phyloP scores from a whole-genome alignment of 768 basidiomycete species.

The Boletus rubroflammeus region DNA sequence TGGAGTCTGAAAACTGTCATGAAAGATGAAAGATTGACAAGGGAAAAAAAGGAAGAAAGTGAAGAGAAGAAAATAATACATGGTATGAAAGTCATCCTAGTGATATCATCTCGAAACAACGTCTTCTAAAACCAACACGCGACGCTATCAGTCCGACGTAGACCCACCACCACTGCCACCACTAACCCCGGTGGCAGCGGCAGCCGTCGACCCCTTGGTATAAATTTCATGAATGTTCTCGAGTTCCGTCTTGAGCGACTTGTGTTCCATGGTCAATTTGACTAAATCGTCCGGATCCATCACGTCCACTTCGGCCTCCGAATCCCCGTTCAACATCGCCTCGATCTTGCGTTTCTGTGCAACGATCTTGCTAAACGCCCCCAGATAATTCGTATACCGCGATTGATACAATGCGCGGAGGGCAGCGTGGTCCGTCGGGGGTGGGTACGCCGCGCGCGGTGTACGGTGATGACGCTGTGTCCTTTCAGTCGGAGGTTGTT shows the following conservation, averaged over 20 bases:
- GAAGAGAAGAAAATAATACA: too few species aligned
- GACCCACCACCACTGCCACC: constrained; percentile 1
- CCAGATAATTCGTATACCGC: constrained; percentile 51
- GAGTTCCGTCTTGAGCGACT: constrained; percentile 49
- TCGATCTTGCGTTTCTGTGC: constrained; percentile 52
- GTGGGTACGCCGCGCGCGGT: constrained; percentile 31
- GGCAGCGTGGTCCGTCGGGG: constrained; percentile 46
- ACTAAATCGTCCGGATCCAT: constrained; percentile 52
- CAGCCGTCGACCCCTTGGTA: constrained; percentile 14
- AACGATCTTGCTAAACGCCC: constrained; percentile 43
- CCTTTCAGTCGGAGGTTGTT: constrained; percentile 15
- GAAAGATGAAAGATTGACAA: background rate
- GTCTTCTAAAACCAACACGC: background rate
- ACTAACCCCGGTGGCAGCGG: background rate
- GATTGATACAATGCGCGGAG: constrained; percentile 52
- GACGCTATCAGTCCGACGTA: constrained; percentile 10
- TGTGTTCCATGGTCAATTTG: constrained; percentile 43
- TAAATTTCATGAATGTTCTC: constrained; percentile 45
- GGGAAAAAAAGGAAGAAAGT: background rate
- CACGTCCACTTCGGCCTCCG: constrained; percentile 52
- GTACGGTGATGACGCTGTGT: constrained; percentile 23
- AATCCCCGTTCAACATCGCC: constrained; percentile 50
- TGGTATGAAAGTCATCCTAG: background rate
- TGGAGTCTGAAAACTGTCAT: background rate
- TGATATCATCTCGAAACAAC: background rate